A percentile compares a stretch with the other conserved stretches of the same genome.
phyloP scores from a whole-genome alignment of 2,329 filamentous ascomycete genomes.

The Xylaria sp. region DNA sequence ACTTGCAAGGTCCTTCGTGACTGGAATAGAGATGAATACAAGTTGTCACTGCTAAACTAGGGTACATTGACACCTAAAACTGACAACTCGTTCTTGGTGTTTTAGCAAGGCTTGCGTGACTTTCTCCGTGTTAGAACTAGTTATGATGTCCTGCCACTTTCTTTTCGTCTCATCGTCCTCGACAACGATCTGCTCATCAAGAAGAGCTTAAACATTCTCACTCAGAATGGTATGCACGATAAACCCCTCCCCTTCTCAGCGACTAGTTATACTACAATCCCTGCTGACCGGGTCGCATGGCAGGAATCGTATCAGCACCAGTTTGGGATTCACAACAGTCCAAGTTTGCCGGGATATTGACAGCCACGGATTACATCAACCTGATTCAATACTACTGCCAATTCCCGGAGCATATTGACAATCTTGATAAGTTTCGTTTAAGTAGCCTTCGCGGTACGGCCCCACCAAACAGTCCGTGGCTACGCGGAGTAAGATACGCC shows the following conservation, averaged over 20 bases:
- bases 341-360: constrained; percentile 92
- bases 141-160: constrained; percentile 96
- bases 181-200: constrained; percentile 96
- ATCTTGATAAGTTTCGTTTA: constrained; percentile 93
- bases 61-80: constrained; percentile 22
- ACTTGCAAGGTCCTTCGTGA: neutral
- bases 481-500: constrained; percentile 28
- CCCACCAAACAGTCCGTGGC: constrained; percentile 31
- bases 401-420: constrained; percentile 87
- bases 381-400: constrained; percentile 99
- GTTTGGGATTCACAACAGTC: constrained; percentile 96
- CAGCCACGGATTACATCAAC: constrained; percentile 97
- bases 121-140: constrained; percentile 97
- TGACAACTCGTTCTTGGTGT: constrained; percentile 33
- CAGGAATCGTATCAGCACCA: constrained; percentile 96
- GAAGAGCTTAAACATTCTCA: constrained; percentile 94
- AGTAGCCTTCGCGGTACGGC: constrained; percentile 86
- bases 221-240: constrained; percentile 81
- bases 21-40: neutral
- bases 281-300: constrained; percentile 24
- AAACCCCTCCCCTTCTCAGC: neutral
- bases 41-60: neutral
- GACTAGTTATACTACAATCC: neutral
- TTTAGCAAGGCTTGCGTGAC: constrained; percentile 87
- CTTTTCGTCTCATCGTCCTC: constrained; percentile 94